A percentile compares a stretch with the other conserved stretches of the same genome.
Conservation (phyloP, 352 stramenopile genomes). For the Phytophthora lateralis region DNA sequence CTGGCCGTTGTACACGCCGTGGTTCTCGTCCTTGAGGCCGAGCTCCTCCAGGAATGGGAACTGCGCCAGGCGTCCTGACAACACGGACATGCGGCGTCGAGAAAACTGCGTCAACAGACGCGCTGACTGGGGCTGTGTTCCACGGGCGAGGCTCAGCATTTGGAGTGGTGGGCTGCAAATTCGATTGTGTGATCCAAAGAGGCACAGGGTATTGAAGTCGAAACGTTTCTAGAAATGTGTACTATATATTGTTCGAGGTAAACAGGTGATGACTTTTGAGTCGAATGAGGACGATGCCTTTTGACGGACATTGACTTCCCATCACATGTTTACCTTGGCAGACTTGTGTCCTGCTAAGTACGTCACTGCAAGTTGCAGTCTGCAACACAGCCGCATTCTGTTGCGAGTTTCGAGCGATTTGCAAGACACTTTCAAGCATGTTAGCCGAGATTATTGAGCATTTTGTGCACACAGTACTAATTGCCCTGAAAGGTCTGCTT, state of each 20-base stretch:
- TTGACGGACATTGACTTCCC: conserved; percentile 19
- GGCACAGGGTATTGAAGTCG: too few species aligned
- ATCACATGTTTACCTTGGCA: conserved; percentile 31
- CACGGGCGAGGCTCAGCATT: conserved; percentile 32
- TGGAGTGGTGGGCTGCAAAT: too few species aligned
- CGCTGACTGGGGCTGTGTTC: conserved; percentile 19
- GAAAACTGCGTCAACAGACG: conserved; percentile 27
- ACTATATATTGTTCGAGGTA: background rate
- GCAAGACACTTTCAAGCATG: background rate
- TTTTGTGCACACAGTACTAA: conserved; percentile 32
- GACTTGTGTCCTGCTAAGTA: background rate
- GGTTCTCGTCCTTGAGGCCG: conserved; percentile 83
- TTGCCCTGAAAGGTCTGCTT: conserved; percentile 90
- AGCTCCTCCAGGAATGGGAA: conserved; percentile 85
- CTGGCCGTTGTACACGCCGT: conserved; percentile 84
- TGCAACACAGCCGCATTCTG: background rate
- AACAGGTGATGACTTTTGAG: too few species aligned
- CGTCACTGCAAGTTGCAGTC: background rate
- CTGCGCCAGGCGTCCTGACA: conserved; percentile 29
- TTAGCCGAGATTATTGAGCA: conserved; percentile 19
- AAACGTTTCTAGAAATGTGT: too few species aligned
- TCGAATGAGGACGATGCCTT: background rate
- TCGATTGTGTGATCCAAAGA: too few species aligned
- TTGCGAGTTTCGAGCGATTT: background rate
- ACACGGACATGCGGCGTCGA: conserved; percentile 35